Conservation (phyloP, 2,329 filamentous ascomycete genomes). For the Diaporthe humulicola region DNA sequence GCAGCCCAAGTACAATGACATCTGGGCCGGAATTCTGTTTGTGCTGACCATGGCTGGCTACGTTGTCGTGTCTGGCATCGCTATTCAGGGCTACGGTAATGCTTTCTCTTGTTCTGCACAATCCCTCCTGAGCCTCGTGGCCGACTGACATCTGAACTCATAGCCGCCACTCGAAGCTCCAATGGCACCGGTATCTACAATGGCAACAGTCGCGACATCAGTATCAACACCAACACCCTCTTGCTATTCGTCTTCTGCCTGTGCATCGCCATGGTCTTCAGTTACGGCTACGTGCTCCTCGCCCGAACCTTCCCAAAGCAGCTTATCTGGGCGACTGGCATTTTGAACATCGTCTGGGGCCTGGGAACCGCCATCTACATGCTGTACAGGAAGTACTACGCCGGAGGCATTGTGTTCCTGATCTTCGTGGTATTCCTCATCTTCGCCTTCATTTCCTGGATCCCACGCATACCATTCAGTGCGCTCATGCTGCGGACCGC, state of each 20-base stretch:
- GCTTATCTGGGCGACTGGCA: slow-evolving; percentile 93
- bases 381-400: slow-evolving; percentile 81
- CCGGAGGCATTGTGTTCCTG: slow-evolving; percentile 88
- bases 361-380: slow-evolving; percentile 92
- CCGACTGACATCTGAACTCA: slow-evolving; percentile 34
- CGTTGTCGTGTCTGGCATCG: slow-evolving; percentile 80
- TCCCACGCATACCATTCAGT: slow-evolving; percentile 89
- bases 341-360: slow-evolving; percentile 86
- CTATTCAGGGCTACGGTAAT: slow-evolving; percentile 79
- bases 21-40: slow-evolving; percentile 85
- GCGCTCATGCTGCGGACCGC: slow-evolving; percentile 89
- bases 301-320: slow-evolving; percentile 86
- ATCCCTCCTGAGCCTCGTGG: not conserved
- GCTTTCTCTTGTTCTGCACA: not conserved
- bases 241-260: slow-evolving; percentile 87
- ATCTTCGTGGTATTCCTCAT: slow-evolving; percentile 85
- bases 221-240: slow-evolving; percentile 85
- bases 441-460: slow-evolving; percentile 90
- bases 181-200: slow-evolving; percentile 82
- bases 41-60: slow-evolving; percentile 67
- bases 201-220: slow-evolving; percentile 70
- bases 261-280: slow-evolving; percentile 79
- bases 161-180: slow-evolving; percentile 66
- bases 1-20: slow-evolving; percentile 88
- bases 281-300: slow-evolving; percentile 80